Evolutionary conservation across 108 stramenopile species (phyloP), one percentile per base, ranked within the genome.

Genomic region (Nitzschia inconspicua): DNA sequence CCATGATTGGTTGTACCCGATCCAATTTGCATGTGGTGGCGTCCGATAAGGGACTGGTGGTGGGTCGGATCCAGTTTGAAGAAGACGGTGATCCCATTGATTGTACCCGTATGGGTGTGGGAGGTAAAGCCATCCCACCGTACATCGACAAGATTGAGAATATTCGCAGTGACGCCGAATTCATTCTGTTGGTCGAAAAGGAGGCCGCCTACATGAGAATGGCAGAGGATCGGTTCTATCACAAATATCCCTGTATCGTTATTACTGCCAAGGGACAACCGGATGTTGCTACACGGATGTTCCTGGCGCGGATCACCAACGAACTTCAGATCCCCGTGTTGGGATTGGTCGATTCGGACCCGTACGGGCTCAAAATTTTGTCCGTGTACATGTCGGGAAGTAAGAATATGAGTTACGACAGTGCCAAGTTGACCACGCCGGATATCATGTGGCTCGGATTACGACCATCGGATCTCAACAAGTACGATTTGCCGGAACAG

Each of bases 241-340:
- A 96, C 72, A 84, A 79, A 52, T 96, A 96, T 75, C 95, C 96
- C 8, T 98, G 98, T 68, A 97, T 98, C 51, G 86, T 98, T 37
- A 96, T 98, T 58, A 98, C 98, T 16, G 98, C 95, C 48, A 96
- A 97, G 76, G 97, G 98, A 20, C 98, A 98, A 74, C 98, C 98
- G 23, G 94, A 95, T 79, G 93, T 95, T 9, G 93, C 92, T 20
- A 86, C 85, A 9, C 79, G 88, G 35, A 84, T 93, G 88, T 96
- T 95, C 47, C 73, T 96, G 0, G 58, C 72, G 4, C 76, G 93
- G 7, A 78, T 94, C 28, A 88, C 86, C 11, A 65, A 65, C 29
- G 91, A 95, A 75, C 76, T 98, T 18, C 62, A 94, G 72, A 95
- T 98, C 43, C 98, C 98, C 8, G 98, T 98, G 3, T 65, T 97